Evolutionary conservation across 2,329 filamentous ascomycete species (phyloP).

Genomic region (Neonectria coccinea): DNA sequence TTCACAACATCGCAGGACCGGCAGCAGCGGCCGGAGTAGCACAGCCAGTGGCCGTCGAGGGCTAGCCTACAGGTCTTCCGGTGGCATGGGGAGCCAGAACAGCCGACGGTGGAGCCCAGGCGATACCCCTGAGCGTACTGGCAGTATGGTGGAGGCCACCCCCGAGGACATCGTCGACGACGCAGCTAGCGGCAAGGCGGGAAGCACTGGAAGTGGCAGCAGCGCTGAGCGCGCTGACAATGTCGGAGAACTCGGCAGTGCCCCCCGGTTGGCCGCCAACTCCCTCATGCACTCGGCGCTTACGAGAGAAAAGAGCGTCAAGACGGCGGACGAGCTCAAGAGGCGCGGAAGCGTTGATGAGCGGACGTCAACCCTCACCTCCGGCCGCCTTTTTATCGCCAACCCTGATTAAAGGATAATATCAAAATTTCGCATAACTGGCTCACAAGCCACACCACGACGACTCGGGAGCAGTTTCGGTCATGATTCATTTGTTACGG

Average conservation of each 20-base stretch:
- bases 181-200: slow-evolving; percentile 60
- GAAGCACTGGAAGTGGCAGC: slow-evolving; percentile 66
- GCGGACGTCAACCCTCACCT: slow-evolving; percentile 79
- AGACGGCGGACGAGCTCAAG: slow-evolving; percentile 77
- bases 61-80: slow-evolving; percentile 64
- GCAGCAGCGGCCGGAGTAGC: slow-evolving; percentile 81
- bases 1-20: slow-evolving; percentile 75
- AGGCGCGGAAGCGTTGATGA: slow-evolving; percentile 87
- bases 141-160: slow-evolving; percentile 63
- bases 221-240: slow-evolving; percentile 71
- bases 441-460: slow-evolving; percentile 30
- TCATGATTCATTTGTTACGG: slow-evolving; percentile 35
- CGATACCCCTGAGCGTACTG: slow-evolving; percentile 67
- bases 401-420: slow-evolving; percentile 74
- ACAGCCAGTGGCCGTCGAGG: slow-evolving; percentile 64
- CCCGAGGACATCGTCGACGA: slow-evolving; percentile 53
- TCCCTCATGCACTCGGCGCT: slow-evolving; percentile 68
- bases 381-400: slow-evolving; percentile 82
- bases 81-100: slow-evolving; percentile 56
- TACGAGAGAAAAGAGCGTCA: slow-evolving; percentile 73
- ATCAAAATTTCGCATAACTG: slow-evolving; percentile 22
- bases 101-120: slow-evolving; percentile 63
- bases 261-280: slow-evolving; percentile 67
- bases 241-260: slow-evolving; percentile 65
- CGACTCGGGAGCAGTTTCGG: slow-evolving; percentile 28